Conservation (phyloP, 495 filamentous ascomycete species). For the Darksidea phi region DNA sequence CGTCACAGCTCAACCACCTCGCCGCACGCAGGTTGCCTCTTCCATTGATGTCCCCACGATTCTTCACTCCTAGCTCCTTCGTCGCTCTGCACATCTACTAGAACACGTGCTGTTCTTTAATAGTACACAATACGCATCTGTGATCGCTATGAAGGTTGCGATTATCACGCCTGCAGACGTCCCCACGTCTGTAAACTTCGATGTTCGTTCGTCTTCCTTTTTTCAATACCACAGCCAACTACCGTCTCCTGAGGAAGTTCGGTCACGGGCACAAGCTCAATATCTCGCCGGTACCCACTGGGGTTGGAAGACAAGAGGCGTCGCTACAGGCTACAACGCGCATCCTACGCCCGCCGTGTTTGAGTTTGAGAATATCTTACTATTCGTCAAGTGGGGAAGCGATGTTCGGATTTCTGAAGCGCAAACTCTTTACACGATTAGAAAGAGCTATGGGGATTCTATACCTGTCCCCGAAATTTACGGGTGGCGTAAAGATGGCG, state of each 20-base stretch:
- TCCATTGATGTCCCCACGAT: no score
- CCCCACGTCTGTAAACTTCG: constrained; percentile 17
- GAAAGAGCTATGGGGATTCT: constrained; percentile 37
- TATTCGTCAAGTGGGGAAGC: constrained; percentile 51
- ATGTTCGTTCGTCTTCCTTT: constrained; percentile 14
- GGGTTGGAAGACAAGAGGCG: constrained; percentile 16
- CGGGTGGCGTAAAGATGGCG: constrained; percentile 48
- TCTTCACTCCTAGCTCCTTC: no score
- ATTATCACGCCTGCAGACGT: constrained; percentile 9
- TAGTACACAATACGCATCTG: no score
- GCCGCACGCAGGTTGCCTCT: no score
- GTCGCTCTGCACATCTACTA: no score
- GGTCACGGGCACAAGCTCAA: constrained; percentile 21
- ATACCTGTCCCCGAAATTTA: constrained; percentile 52
- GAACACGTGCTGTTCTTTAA: no score
- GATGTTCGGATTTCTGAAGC: constrained; percentile 47
- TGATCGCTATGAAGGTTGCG: constrained; percentile 1
- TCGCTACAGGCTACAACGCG: constrained; percentile 19
- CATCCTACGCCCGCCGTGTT: constrained; percentile 40
- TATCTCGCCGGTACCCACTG: constrained; percentile 23
- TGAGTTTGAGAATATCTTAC: constrained; percentile 37
- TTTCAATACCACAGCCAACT: constrained; percentile 17
- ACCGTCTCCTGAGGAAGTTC: constrained; percentile 23
- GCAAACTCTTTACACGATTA: constrained; percentile 48
- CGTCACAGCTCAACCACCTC: no score